Evolutionary conservation across 345 rosid genomes (phyloP), one percentile per base, ranked within the genome.

Genomic region (Populus simonii): DNA sequence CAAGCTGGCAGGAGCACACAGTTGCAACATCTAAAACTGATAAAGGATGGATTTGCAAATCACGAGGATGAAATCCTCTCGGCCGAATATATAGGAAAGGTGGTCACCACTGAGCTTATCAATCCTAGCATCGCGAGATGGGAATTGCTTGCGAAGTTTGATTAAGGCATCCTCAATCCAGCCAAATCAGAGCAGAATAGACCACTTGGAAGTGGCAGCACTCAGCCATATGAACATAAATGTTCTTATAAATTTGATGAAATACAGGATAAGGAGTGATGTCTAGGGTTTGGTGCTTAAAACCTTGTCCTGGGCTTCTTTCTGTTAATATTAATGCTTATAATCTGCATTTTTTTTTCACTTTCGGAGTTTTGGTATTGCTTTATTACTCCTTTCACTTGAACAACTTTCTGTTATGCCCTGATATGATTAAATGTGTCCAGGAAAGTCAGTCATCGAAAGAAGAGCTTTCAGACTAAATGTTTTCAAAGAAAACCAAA

Each of bases 41-140:
- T 89, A 20, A 87, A 81, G 73, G 91, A 91, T 39, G 89, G 89
- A 47, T 82, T 84, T 68, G 47, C 71, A 73, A 80, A 61, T 51
- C 74, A 70, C 72, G 84, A 76, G 2, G 77, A 81, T 12, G 85
- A 81, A 68, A 81, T 69, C 70, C 71, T 63, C 38, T 66, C 86
- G 49, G 78, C 79, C 6, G 38, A 82, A 75, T 68, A 76, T 79
- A 45, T 89, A 23, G 78, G 69, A n/a, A 76, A 85, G 75, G 20
- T 85, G 6, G 65, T 74, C 10, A 41, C 74, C 1, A 31, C 17
- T 39, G 68, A 87, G 45, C 87, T 57, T 83, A 29, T 17, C 80
- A 35, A 80, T 83, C 70, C 66, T 87, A 29, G 66, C 81, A 57
- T 73, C 83, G 4, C 45, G 80, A 22, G 68, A 72, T 43, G 84